Base-by-base conservation (phyloP, 768 basidiomycete genomes). In the Coprinopsis cinerea region DNA sequence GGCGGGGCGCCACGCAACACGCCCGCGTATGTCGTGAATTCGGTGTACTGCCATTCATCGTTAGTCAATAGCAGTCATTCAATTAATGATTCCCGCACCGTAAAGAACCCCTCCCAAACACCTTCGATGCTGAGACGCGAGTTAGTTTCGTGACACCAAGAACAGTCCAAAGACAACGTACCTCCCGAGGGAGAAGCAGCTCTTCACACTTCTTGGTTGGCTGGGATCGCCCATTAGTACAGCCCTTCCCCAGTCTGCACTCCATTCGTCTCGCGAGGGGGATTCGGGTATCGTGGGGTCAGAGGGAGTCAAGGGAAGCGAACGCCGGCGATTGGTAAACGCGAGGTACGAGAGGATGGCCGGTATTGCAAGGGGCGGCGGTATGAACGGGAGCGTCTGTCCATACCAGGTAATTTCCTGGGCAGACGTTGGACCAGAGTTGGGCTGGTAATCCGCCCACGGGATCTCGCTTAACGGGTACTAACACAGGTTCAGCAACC, bases 1-100 rank as follows among this genome's bases (percentile, higher is more conserved):
- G 88, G 85, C 3, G 78, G 65, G 0, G 73, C 83, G 17, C 88
- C 90, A 5, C 77, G 72, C n/a, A 89, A 73, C 50, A 94, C 73
- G 18, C 77, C 76, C 20, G 85, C 83, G 59, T 95, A 97, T 5
- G 86, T 83, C 32, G 80, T 79, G 62, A 96, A 97, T 56, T 92
- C 88, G 17, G 81, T 82, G 59, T 88, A 91, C 87, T 90, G 61
- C 42, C 37, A 53, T 27, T 9, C 6, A 9, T 6, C 17, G 17
- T 18, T 25, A 27, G 30, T 67, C n/a, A n/a, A n/a, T n/a, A n/a
- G n/a, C n/a, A n/a, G n/a, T n/a, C n/a, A n/a, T n/a, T n/a, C n/a
- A n/a, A n/a, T n/a, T n/a, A n/a, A n/a, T n/a, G n/a, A n/a, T n/a
- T n/a, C n/a, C n/a, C 81, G 53, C 57, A 87, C 88, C 15, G 79